Conservation (phyloP, 495 filamentous ascomycete genomes). For the Pyronema domesticum region DNA sequence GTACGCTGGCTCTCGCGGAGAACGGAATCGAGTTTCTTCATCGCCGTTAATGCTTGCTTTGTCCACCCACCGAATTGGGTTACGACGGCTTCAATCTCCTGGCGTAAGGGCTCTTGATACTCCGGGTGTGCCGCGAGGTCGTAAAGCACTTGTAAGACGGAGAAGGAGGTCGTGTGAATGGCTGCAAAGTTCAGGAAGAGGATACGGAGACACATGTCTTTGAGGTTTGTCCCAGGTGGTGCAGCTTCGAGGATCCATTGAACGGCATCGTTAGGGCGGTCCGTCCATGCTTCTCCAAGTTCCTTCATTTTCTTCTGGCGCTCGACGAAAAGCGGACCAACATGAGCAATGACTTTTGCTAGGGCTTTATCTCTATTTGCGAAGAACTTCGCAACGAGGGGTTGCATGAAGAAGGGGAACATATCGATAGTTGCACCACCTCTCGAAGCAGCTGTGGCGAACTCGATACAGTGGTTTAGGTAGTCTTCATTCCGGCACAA, state of each 20-base stretch:
- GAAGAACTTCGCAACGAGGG: constrained; percentile 2
- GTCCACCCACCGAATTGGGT: constrained; percentile 15
- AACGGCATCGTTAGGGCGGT: constrained; percentile 17
- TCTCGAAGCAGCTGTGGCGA: constrained; percentile 5
- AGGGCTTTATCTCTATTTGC: constrained; percentile 6
- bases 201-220: constrained; percentile 8
- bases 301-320: constrained; percentile 8
- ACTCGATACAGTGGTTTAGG: constrained; percentile 10
- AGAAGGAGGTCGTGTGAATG: constrained; percentile 16
- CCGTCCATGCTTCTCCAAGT: constrained; percentile 14
- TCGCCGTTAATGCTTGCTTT: constrained; percentile 21
- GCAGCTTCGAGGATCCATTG: constrained; percentile 14
- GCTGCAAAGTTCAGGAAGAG: constrained; percentile 13
- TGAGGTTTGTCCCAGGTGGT: constrained; percentile 4
- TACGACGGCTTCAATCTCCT: constrained; percentile 13
- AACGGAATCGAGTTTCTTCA: constrained; percentile 21
- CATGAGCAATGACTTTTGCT: constrained; percentile 5
- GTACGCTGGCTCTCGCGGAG: constrained; percentile 18
- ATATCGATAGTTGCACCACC: constrained; percentile 13
- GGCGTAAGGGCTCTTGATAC: constrained; percentile 10
- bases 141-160: constrained; percentile 10
- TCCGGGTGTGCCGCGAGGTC: constrained; percentile 16
- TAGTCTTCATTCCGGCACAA: constrained; percentile 16
- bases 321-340: constrained; percentile 15
- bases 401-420: constrained; percentile 7